A percentile compares a stretch with the other conserved stretches of the same genome.
Evolutionary conservation across 2,329 filamentous ascomycete species (phyloP).

Genomic region (Hypoxylon rubiginosum): DNA sequence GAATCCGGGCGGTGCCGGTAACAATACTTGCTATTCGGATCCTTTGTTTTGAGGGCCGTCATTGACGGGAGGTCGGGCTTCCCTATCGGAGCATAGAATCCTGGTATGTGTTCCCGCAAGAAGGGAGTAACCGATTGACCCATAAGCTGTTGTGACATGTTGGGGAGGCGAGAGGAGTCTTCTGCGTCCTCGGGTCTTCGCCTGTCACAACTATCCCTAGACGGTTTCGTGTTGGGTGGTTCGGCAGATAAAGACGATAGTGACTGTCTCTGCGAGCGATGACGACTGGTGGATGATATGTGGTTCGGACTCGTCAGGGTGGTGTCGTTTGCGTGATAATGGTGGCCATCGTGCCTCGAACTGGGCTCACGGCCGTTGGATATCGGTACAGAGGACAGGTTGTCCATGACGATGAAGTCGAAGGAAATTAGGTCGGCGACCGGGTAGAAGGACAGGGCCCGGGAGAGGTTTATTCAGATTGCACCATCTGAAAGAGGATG

Average conservation of each 20-base stretch:
- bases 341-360: constrained; percentile 32
- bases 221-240: constrained; percentile 46
- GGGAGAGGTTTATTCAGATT: constrained; percentile 35
- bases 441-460: constrained; percentile 39
- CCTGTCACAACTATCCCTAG: constrained; percentile 64
- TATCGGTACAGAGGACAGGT: constrained; percentile 35
- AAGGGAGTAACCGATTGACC: constrained; percentile 88
- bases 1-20: constrained; percentile 95
- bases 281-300: constrained; percentile 23
- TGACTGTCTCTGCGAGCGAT: constrained; percentile 37
- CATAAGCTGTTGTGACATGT: constrained; percentile 75
- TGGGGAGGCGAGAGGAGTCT: constrained; percentile 64
- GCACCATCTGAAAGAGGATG: constrained; percentile 44
- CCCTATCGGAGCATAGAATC: constrained; percentile 85
- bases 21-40: constrained; percentile 89
- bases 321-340: constrained; percentile 31
- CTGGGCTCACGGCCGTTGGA: constrained; percentile 35
- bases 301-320: constrained; percentile 27
- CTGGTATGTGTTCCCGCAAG: constrained; percentile 89
- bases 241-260: constrained; percentile 37
- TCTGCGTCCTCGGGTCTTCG: constrained; percentile 64
- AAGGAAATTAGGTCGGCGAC: constrained; percentile 29
- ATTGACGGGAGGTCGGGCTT: constrained; percentile 63
- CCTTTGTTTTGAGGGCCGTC: constrained; percentile 58
- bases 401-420: constrained; percentile 43